These are phyloP conservation scores for Aspergillus clavatus DNA, from an alignment of 2,329 filamentous ascomycete genomes.

Conservation along the genomic window DNA sequence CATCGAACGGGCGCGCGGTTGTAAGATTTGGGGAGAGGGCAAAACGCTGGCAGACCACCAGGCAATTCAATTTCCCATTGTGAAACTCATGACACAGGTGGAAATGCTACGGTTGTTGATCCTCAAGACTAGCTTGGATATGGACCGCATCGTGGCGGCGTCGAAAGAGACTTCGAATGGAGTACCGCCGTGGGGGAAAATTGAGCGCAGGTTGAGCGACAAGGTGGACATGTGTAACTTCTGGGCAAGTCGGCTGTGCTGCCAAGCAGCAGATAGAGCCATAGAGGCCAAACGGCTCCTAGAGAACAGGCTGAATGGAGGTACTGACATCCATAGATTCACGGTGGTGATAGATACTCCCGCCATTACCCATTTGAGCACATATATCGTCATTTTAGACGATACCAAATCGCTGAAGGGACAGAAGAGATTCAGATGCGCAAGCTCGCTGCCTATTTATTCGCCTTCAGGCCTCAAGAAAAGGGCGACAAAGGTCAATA, in stretches of 20 bases:
- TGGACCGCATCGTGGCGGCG: constrained; percentile 46
- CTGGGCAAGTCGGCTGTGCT: constrained; percentile 58
- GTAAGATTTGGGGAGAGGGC: constrained; percentile 34
- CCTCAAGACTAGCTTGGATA: constrained; percentile 56
- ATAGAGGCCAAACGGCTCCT: constrained; percentile 46
- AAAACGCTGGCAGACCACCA: constrained; percentile 46
- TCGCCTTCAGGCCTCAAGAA: constrained; percentile 40
- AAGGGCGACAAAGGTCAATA: constrained; percentile 2
- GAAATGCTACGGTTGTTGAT: constrained; percentile 60
- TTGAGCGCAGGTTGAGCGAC: constrained; percentile 56
- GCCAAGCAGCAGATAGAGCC: constrained; percentile 57
- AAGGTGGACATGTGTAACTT: constrained; percentile 64
- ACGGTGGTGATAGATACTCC: constrained; percentile 57
- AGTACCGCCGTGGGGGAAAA: constrained; percentile 45
- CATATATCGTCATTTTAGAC: constrained; percentile 60
- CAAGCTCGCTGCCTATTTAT: constrained; percentile 58
- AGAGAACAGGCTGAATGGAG: not conserved
- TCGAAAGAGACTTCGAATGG: constrained; percentile 22
- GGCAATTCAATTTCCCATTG: constrained; percentile 60
- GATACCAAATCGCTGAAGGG: constrained; percentile 61
- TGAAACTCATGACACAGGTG: constrained; percentile 57
- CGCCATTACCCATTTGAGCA: constrained; percentile 59
- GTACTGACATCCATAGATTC: constrained; percentile 29
- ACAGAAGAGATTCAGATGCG: constrained; percentile 63
- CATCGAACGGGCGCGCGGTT: constrained; percentile 52